Base-by-base conservation (phyloP, 2,329 filamentous ascomycete genomes). In the Sarocladium oryzae region DNA sequence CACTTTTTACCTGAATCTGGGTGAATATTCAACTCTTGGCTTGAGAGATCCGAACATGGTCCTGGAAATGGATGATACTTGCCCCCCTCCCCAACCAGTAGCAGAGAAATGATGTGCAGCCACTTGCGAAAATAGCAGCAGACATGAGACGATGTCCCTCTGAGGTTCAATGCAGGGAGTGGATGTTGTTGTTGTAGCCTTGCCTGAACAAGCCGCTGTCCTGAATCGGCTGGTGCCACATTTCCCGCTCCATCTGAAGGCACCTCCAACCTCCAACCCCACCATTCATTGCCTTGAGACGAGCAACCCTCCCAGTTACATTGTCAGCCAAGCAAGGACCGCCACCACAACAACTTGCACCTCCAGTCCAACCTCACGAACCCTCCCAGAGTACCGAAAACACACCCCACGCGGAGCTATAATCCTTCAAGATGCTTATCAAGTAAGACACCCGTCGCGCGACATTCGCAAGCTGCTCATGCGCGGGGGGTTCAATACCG, bases 401-500 rank as follows among this genome's bases (percentile, higher is more conserved):
- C 4, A 32, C 41, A 20, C 33, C 32, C 18, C 6, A 23, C 5
- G 26, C 9, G 10, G 11, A 15, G 11, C 26, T 4, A 20, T 5
- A 48, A n/a, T 48, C 43, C 8, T 32, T 32, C 55, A 61, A 48
- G 54, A 72, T 72, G 69, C 66, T 71, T 61, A 79, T 80, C 74
- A 80, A 80, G 77, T 79, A 58, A 50, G 58, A 18, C 4, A 10
- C n/a, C 15, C 26, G 11, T 6, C 11, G 10, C 10, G 13, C 15
- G 24, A 30, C 13, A 4, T 28, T 50, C 4, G 23, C n/a, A n/a
- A n/a, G n/a, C n/a, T n/a, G n/a, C n/a, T 23, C 18, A 26, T 2
- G 32, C 36, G 13, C 11, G 33, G 46, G 15, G 57, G 56, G 54
- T 55, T 61, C 61, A 56, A 65, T 55, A 18, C 18, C 4, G 33